Evolutionary conservation across 2,329 filamentous ascomycete genomes (phyloP).

Genomic region (Nothophoma quercina): DNA sequence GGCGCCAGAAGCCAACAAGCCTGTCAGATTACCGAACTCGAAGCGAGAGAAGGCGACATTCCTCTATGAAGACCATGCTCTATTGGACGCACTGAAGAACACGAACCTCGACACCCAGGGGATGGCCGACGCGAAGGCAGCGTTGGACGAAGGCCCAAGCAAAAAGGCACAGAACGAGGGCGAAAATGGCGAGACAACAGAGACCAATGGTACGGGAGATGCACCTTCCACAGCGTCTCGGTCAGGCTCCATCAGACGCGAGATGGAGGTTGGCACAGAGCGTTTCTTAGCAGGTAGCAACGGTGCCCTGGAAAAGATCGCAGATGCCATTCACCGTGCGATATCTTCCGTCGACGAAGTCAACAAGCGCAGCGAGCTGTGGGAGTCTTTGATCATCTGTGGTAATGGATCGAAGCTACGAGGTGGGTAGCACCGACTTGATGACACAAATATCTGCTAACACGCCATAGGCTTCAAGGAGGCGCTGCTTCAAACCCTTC

Average conservation of each 20-base stretch:
- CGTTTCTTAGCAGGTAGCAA: slow-evolving; percentile 71
- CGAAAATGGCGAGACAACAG: slow-evolving; percentile 37
- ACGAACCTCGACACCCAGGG: slow-evolving; percentile 56
- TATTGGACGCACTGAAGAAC: slow-evolving; percentile 62
- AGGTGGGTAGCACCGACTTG: slow-evolving; percentile 54
- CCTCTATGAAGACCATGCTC: slow-evolving; percentile 72
- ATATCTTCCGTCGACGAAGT: slow-evolving; percentile 85
- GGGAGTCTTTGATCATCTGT: slow-evolving; percentile 91
- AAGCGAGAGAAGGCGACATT: slow-evolving; percentile 75
- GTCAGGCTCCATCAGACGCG: slow-evolving; percentile 55
- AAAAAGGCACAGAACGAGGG: slow-evolving; percentile 49
- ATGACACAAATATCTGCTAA: slow-evolving; percentile 40
- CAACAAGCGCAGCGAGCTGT: slow-evolving; percentile 83
- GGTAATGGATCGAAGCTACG: slow-evolving; percentile 80
- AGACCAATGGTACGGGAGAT: slow-evolving; percentile 40
- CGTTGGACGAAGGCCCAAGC: slow-evolving; percentile 57
- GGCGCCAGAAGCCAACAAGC: slow-evolving; percentile 66
- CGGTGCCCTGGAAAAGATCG: slow-evolving; percentile 81
- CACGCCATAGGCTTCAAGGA: slow-evolving; percentile 76
- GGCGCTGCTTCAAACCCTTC: slow-evolving; percentile 80
- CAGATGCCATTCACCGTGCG: slow-evolving; percentile 81
- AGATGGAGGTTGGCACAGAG: slow-evolving; percentile 80
- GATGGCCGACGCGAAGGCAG: slow-evolving; percentile 60
- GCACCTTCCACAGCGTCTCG: slow-evolving; percentile 21
- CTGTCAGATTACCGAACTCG: slow-evolving; percentile 71